phyloP scores from a whole-genome alignment of 139 green algal species.

The Diplosphaera chodatii region DNA sequence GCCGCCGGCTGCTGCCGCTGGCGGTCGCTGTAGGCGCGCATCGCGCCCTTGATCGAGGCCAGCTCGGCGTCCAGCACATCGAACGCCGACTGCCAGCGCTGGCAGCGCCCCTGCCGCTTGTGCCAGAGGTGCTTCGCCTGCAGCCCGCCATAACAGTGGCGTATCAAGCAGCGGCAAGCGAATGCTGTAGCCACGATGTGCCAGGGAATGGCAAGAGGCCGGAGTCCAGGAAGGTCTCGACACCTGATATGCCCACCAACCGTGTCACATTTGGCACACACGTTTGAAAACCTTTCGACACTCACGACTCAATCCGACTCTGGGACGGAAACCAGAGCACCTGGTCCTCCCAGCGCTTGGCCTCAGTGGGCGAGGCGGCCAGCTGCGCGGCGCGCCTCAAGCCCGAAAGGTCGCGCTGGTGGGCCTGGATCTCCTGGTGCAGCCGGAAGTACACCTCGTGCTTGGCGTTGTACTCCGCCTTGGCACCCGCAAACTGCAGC shows the following conservation, averaged over 20 bases:
- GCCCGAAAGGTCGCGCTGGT: not conserved
- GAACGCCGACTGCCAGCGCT: constrained; percentile 27
- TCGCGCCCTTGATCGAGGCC: constrained; percentile 10
- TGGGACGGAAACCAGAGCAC: not conserved
- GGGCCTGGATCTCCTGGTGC: constrained; percentile 5
- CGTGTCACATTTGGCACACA: not conserved
- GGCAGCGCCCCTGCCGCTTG: not conserved
- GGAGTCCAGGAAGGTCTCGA: too few species aligned
- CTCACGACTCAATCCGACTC: too few species aligned
- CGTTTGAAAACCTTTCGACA: not conserved
- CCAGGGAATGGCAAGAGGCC: too few species aligned
- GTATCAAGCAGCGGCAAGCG: too few species aligned
- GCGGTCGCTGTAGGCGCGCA: constrained; percentile 14
- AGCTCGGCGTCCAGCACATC: constrained; percentile 24
- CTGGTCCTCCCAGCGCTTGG: not conserved
- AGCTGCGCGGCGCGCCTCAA: not conserved
- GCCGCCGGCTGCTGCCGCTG: not conserved
- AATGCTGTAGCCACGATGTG: too few species aligned
- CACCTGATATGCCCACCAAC: too few species aligned
- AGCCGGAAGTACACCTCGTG: constrained; percentile 2
- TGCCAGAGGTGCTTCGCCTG: constrained; percentile 14
- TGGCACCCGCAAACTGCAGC: not conserved
- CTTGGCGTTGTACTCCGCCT: constrained; percentile 4
- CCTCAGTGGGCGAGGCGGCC: not conserved
- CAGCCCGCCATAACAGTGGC: too few species aligned